Conservation (phyloP, 2,329 filamentous ascomycete species). For the Aspergillus candidus region DNA sequence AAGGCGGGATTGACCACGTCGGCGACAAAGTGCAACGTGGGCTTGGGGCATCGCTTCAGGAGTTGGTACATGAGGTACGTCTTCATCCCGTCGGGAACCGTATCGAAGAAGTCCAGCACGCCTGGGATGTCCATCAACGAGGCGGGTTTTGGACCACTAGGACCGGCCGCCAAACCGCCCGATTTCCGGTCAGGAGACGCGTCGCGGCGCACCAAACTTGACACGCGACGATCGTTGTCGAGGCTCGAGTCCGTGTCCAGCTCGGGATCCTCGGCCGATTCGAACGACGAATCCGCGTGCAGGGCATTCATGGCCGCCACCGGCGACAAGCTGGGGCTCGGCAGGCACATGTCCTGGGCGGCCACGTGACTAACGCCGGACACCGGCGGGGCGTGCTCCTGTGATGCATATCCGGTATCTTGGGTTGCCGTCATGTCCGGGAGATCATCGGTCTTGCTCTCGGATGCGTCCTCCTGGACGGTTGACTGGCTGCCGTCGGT, state of each 20-base stretch:
- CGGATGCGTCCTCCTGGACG: conserved; percentile 9
- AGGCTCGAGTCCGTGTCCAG: conserved; percentile 39
- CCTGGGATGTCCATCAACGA: conserved; percentile 71
- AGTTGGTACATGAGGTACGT: conserved; percentile 96
- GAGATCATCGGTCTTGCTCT: conserved; percentile 5
- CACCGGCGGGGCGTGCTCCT: conserved; percentile 29
- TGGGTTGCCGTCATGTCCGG: conserved; percentile 16
- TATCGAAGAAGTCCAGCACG: conserved; percentile 85
- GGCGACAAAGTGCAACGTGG: conserved; percentile 82
- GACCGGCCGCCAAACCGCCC: conserved; percentile 6
- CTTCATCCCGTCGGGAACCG: conserved; percentile 86
- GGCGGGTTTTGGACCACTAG: conserved; percentile 23
- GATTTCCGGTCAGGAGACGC: conserved; percentile 6
- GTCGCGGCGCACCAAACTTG: conserved; percentile 15
- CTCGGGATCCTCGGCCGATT: conserved; percentile 35
- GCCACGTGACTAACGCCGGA: conserved; percentile 61
- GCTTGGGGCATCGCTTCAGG: conserved; percentile 76
- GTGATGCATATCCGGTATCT: conserved; percentile 17
- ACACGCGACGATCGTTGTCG: conserved; percentile 28
- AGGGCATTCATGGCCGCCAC: conserved; percentile 66
- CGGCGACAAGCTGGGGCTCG: conserved; percentile 89
- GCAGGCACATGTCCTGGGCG: conserved; percentile 82
- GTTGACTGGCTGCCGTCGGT: conserved; percentile 7
- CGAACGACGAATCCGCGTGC: conserved; percentile 39
- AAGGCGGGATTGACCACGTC: conserved; percentile 87